Evolutionary conservation across 345 rosid species (phyloP), one percentile per base, ranked within the genome.

Genomic region (Eucalyptus pauciflora): DNA sequence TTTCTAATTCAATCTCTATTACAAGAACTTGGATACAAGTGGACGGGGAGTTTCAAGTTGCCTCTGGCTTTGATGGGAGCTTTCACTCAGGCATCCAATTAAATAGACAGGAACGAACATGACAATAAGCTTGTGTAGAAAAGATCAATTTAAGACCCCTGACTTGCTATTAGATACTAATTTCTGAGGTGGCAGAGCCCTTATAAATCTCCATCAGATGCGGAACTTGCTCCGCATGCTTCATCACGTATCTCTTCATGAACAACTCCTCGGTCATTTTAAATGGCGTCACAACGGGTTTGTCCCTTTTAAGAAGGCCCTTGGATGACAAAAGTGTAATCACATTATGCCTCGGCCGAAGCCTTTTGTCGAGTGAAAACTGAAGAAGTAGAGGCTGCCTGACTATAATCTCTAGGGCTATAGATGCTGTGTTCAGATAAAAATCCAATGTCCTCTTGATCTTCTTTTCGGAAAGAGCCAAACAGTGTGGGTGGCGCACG

Each of bases 151-250:
- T 20, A 41, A 76, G 83, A 43, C 46, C 48, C 83, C 83, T 76
- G 27, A 41, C 20, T 22, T 43, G 12, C 83, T 41, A 76, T 37
- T 41, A 10, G 43, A 76, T 76, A 20, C 83, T 64, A n/a, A 1
- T 10, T 41, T 76, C 48, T 10, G 83, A 27, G 6, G 83, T 20
- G 18, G 79, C 67, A 25, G 85, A 88, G 76, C 79, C 79, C 49
- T 41, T 62, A 37, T 92, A 92, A 20, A 89, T 83, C 29, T 90
- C 91, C 89, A 89, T 45, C 71, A 91, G 71, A 18, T 56, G 90
- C 2, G 93, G 92, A 46, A 89, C 80, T 79, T n/a, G 29, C 10
- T 50, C 80, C 27, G 1, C 46, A 81, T 91, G 86, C 86, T 69
- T 87, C n/a, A 29, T n/a, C 5, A 92, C 86, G 62, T 60, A 92